Conservation (phyloP, 2,329 filamentous ascomycete species). For the Neofusicoccum ribis region DNA sequence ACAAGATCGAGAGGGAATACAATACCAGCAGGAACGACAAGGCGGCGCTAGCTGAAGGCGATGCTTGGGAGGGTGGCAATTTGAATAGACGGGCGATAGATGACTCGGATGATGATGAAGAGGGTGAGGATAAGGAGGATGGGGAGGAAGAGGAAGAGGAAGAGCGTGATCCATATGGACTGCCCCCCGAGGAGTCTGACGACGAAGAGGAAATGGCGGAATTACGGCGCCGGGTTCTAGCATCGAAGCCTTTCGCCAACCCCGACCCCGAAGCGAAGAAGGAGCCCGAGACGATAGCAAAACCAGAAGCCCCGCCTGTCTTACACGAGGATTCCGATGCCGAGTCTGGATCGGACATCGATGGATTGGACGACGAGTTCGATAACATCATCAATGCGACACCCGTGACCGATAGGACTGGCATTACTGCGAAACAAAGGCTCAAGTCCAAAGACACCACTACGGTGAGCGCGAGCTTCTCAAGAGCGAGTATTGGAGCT, state of each 20-base stretch:
- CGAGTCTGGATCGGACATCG: conserved; percentile 68
- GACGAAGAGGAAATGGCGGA: conserved; percentile 93
- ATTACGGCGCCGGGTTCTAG: conserved; percentile 83
- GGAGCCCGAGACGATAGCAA: conserved; percentile 61
- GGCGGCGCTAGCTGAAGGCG: conserved; percentile 59
- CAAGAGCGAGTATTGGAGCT: background rate
- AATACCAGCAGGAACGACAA: conserved; percentile 70
- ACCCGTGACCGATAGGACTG: conserved; percentile 82
- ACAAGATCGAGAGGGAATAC: conserved; percentile 87
- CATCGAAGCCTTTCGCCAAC: conserved; percentile 83
- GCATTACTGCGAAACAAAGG: conserved; percentile 64
- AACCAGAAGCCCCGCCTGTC: conserved; percentile 43
- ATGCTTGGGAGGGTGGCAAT: conserved; percentile 91
- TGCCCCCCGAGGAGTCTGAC: conserved; percentile 72
- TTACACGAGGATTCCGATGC: conserved; percentile 62
- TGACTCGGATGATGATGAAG: conserved; percentile 47
- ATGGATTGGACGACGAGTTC: conserved; percentile 74
- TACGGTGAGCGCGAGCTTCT: conserved; percentile 33
- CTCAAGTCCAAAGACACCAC: conserved; percentile 38
- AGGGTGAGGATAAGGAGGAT: conserved; percentile 47
- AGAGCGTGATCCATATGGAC: conserved; percentile 67
- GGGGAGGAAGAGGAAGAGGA: conserved; percentile 47
- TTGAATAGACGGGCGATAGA: conserved; percentile 65
- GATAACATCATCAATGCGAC: conserved; percentile 92
- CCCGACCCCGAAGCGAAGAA: conserved; percentile 52